Evolutionary conservation across 208 protist species (phyloP).

Genomic region (Leishmania tarentolae): DNA sequence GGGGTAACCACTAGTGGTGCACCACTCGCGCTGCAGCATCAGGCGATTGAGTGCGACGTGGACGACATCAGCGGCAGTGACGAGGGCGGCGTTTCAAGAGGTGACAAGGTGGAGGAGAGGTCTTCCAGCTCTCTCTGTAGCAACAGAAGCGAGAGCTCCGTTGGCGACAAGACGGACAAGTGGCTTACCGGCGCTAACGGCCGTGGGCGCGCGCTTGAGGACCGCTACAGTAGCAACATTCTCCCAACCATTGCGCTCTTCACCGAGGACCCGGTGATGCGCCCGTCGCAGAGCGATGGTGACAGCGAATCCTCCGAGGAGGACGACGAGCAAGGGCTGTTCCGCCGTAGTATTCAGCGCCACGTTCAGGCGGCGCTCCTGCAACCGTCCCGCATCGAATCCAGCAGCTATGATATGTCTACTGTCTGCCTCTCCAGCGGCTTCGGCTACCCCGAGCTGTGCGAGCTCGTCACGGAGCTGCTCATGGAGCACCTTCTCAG

Average conservation of each 20-base stretch:
- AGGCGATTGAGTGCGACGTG: conserved; percentile 26
- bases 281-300: conserved; percentile 24
- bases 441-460: conserved; percentile 63
- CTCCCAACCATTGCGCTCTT: conserved; percentile 63
- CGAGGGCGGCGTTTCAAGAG: neutral
- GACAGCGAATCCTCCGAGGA: conserved; percentile 41
- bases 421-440: conserved; percentile 48
- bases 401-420: conserved; percentile 66
- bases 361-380: conserved; percentile 49
- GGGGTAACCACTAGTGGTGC: conserved; percentile 19
- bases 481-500: conserved; percentile 61
- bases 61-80: neutral
- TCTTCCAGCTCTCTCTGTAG: conserved; percentile 20
- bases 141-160: conserved; percentile 5
- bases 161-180: conserved; percentile 15
- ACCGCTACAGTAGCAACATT: conserved; percentile 38
- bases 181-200: conserved; percentile 46
- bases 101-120: neutral
- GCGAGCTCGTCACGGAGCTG: conserved; percentile 73
- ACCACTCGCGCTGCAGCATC: conserved; percentile 18
- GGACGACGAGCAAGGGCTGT: conserved; percentile 45
- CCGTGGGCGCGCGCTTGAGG: conserved; percentile 30
- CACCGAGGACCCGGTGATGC: conserved; percentile 54
- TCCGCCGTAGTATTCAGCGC: conserved; percentile 38
- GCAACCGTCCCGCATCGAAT: conserved; percentile 53